Percentiles rank a stretch among this genome's conserved stretches.
These are phyloP conservation scores for Erodium maritimum DNA, from an alignment of 345 rosid species.

Conservation along the genomic window DNA sequence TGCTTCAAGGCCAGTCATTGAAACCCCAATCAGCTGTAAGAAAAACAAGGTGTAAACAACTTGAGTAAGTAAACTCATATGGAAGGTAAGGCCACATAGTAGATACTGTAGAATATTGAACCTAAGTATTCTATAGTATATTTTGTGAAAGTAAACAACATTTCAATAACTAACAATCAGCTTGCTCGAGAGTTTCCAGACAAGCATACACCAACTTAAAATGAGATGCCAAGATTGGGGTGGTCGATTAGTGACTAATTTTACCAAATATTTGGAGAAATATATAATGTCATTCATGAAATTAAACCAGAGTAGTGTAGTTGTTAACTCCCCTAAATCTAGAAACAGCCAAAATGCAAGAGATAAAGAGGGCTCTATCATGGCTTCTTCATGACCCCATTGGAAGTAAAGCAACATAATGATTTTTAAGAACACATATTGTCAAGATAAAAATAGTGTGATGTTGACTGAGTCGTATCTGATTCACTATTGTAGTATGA, in stretches of 20 bases:
- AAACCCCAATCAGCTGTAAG: conserved; percentile 64
- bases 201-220: too few species aligned
- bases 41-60: conserved; percentile 7
- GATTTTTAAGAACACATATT: background rate
- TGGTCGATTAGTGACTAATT: background rate
- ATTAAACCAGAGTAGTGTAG: background rate
- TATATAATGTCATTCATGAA: too few species aligned
- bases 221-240: background rate
- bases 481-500: background rate
- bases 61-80: conserved; percentile 1
- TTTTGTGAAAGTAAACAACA: background rate
- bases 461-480: background rate
- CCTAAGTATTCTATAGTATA: background rate
- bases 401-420: background rate
- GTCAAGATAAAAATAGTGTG: background rate
- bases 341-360: background rate
- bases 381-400: background rate
- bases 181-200: background rate
- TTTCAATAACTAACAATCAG: background rate
- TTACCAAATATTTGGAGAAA: background rate
- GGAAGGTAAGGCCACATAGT: background rate
- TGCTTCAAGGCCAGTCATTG: conserved; percentile 59
- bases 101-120: too few species aligned
- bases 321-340: background rate
- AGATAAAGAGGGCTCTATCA: background rate